Evolutionary conservation across 1,139 yeast species (phyloP).

Genomic region (Suhomyces chickasaworum): DNA sequence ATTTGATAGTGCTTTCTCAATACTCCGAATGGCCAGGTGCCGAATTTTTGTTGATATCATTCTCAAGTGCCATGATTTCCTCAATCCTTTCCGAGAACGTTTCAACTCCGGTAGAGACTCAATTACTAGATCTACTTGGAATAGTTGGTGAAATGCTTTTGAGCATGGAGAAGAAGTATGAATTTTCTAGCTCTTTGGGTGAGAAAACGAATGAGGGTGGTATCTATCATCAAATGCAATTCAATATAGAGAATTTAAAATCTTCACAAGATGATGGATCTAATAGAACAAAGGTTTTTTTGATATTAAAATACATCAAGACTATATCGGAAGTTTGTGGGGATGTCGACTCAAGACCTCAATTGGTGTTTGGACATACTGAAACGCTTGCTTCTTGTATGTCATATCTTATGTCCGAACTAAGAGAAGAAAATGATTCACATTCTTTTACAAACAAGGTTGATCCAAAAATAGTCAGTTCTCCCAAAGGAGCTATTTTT

Average conservation of each 20-base stretch:
- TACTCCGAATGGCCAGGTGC: constrained; percentile 65
- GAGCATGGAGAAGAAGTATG: constrained; percentile 23
- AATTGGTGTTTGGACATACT: too few relatives aligned
- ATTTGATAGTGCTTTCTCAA: constrained; percentile 49
- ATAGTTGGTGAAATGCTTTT: constrained; percentile 53
- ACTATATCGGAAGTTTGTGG: neutral
- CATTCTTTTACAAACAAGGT: neutral
- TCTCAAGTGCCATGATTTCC: constrained; percentile 44
- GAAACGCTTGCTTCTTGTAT: neutral
- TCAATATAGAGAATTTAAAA: neutral
- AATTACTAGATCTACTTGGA: constrained; percentile 58
- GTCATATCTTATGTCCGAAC: neutral
- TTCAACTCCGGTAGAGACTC: constrained; percentile 45
- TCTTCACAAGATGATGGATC: neutral
- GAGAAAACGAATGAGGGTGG: neutral
- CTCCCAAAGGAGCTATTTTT: constrained; percentile 18
- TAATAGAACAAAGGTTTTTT: neutral
- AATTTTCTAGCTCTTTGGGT: neutral
- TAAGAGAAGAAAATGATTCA: neutral
- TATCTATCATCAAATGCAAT: neutral
- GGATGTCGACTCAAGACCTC: neutral
- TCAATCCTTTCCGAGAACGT: constrained; percentile 36
- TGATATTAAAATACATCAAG: neutral
- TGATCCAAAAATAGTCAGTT: constrained; percentile 12
- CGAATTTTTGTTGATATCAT: constrained; percentile 47